Conservation (phyloP, 1,284 basidiomycete species). For the Austropuccinia psidii region DNA sequence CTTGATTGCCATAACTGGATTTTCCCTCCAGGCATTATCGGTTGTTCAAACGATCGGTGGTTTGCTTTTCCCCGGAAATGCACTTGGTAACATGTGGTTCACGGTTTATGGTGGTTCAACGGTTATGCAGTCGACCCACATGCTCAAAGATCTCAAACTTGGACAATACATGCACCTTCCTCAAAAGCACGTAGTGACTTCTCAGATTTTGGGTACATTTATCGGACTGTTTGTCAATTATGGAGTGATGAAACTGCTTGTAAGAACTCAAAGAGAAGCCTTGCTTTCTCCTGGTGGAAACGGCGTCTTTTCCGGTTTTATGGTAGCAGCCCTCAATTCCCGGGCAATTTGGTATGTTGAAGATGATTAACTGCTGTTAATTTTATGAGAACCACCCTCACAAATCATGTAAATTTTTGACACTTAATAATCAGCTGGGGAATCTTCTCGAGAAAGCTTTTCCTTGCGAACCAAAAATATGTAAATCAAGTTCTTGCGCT, state of each 20-base stretch:
- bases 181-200: not conserved
- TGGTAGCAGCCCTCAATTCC: slow-evolving; percentile 9
- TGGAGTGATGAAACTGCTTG: slow-evolving; percentile 27
- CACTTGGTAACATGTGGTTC: slow-evolving; percentile 36
- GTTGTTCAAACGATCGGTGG: slow-evolving; percentile 37
- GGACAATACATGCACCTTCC: slow-evolving; percentile 32
- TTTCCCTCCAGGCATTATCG: slow-evolving; percentile 17
- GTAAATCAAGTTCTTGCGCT: not conserved
- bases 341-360: slow-evolving; percentile 14
- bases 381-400: not conserved
- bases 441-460: slow-evolving; percentile 10
- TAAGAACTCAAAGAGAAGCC: slow-evolving; percentile 26
- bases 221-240: slow-evolving; percentile 30
- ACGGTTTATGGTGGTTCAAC: slow-evolving; percentile 28
- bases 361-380: not conserved
- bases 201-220: slow-evolving; percentile 22
- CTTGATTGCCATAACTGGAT: slow-evolving; percentile 23
- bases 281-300: slow-evolving; percentile 20
- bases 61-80: slow-evolving; percentile 26
- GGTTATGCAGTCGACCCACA: slow-evolving; percentile 29
- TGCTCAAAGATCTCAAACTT: slow-evolving; percentile 35
- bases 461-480: slow-evolving; percentile 26
- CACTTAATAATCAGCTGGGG: too few species aligned
- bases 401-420: too few species aligned
- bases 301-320: slow-evolving; percentile 33